Conservation (phyloP, 2,329 filamentous ascomycete species). For the Penicillium hordei region DNA sequence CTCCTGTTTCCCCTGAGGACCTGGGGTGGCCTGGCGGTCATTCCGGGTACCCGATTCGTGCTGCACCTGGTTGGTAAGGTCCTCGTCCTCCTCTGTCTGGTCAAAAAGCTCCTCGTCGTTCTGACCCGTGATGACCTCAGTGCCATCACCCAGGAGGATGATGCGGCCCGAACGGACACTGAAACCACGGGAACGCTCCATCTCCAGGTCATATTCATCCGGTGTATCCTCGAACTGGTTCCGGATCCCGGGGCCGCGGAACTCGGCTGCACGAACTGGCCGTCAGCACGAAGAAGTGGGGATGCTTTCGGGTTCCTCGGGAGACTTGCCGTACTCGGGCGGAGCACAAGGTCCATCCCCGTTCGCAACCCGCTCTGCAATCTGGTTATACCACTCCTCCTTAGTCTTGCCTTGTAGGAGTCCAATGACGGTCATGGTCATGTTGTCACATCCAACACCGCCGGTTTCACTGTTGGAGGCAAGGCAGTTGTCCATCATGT, state of each 20-base stretch:
- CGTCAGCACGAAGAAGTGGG: slow-evolving; percentile 45
- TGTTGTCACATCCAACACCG: slow-evolving; percentile 98
- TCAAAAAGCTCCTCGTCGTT: slow-evolving; percentile 94
- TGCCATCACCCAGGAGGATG: slow-evolving; percentile 93
- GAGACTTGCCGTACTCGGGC: slow-evolving; percentile 95
- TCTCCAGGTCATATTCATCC: slow-evolving; percentile 54
- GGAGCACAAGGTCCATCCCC: slow-evolving; percentile 98
- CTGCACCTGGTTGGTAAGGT: slow-evolving; percentile 78
- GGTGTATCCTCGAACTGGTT: slow-evolving; percentile 79
- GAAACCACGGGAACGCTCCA: slow-evolving; percentile 62
- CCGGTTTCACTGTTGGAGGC: slow-evolving; percentile 97
- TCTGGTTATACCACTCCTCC: slow-evolving; percentile 97
- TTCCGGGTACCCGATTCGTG: slow-evolving; percentile 48
- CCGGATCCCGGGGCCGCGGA: slow-evolving; percentile 78
- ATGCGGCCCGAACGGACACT: slow-evolving; percentile 77
- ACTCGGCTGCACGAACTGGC: slow-evolving; percentile 64
- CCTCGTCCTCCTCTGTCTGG: slow-evolving; percentile 80
- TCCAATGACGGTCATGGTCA: slow-evolving; percentile 94
- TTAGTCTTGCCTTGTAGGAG: slow-evolving; percentile 88
- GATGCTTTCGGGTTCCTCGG: slow-evolving; percentile 42
- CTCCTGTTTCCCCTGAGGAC: slow-evolving; percentile 44
- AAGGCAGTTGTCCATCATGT: slow-evolving; percentile 99
- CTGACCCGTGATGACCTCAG: slow-evolving; percentile 84
- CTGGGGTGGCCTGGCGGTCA: slow-evolving; percentile 54
- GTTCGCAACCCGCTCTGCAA: slow-evolving; percentile 89